phyloP scores from a whole-genome alignment of 768 basidiomycete genomes.

The Pisolithus marmoratus region DNA sequence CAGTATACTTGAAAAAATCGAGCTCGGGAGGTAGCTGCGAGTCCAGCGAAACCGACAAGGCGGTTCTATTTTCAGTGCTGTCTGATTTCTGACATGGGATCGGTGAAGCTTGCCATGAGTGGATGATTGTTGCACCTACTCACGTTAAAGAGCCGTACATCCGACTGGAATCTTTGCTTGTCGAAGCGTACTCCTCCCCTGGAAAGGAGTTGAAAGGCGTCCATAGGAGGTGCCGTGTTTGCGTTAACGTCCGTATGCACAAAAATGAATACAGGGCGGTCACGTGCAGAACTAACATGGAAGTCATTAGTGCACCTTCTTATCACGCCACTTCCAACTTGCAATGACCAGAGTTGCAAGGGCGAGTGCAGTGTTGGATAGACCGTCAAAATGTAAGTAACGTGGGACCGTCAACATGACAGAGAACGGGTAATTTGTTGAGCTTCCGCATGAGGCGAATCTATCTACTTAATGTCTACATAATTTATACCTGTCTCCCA shows the following conservation, averaged over 20 bases:
- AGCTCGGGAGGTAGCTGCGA: conserved; percentile 67
- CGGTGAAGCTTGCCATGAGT: background rate
- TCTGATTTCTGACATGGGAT: conserved; percentile 20
- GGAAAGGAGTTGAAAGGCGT: conserved; percentile 86
- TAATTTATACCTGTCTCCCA: background rate
- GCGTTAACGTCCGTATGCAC: background rate
- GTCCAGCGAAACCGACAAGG: conserved; percentile 21
- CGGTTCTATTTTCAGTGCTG: conserved; percentile 18
- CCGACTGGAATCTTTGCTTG: conserved; percentile 65
- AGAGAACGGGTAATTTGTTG: background rate
- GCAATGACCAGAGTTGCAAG: too few relatives aligned
- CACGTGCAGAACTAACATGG: too few relatives aligned
- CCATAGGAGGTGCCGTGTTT: conserved; percentile 41
- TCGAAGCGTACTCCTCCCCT: conserved; percentile 81
- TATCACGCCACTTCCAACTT: too few relatives aligned
- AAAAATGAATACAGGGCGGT: background rate
- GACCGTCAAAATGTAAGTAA: background rate
- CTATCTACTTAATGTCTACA: background rate
- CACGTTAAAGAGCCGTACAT: conserved; percentile 69
- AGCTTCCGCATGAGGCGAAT: background rate
- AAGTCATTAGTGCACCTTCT: too few relatives aligned
- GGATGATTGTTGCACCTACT: conserved; percentile 9
- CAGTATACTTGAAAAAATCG: conserved; percentile 89
- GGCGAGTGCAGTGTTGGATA: background rate
- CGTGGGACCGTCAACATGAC: too few relatives aligned